These are phyloP conservation scores for Mycotypha africana DNA, from an alignment of 371 early-diverging fungal species.

Conservation along the genomic window DNA sequence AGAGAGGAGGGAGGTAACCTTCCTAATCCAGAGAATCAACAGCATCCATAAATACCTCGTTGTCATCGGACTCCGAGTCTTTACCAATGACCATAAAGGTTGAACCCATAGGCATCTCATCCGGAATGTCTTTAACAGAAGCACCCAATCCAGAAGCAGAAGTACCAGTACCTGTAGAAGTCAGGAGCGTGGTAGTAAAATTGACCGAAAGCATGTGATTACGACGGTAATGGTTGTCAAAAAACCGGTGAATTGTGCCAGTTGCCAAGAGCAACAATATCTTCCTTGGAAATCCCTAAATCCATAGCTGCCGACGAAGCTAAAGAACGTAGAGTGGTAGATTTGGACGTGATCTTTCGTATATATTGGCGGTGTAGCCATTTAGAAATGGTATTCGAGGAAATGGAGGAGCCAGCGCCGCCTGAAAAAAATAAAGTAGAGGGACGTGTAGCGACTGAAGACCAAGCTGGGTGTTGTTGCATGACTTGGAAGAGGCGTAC, in stretches of 20 bases:
- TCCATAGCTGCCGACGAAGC: slow-evolving; percentile 6
- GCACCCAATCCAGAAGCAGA: neutral
- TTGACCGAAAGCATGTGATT: slow-evolving; percentile 2
- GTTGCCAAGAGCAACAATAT: slow-evolving; percentile 8
- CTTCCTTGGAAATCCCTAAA: neutral
- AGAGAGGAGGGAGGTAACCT: neutral
- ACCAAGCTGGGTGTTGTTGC: neutral
- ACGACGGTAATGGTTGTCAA: slow-evolving; percentile 4
- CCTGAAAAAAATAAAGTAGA: neutral
- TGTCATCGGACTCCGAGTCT: neutral
- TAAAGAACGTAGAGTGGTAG: slow-evolving; percentile 1
- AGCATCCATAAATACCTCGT: neutral
- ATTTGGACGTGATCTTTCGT: neutral
- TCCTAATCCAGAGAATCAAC: neutral
- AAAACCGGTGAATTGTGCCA: slow-evolving; percentile 1
- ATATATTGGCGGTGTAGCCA: slow-evolving; percentile 1
- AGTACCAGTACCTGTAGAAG: neutral
- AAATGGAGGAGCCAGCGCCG: neutral
- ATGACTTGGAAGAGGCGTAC: neutral
- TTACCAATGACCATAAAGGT: too few relatives aligned
- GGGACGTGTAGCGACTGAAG: neutral
- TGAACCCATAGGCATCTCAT: too few relatives aligned
- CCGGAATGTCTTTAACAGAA: neutral
- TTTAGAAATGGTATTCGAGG: neutral
- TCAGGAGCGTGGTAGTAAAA: slow-evolving; percentile 3